Base-by-base conservation (phyloP, 768 basidiomycete genomes). In the Phlegmacium glaucopus region DNA sequence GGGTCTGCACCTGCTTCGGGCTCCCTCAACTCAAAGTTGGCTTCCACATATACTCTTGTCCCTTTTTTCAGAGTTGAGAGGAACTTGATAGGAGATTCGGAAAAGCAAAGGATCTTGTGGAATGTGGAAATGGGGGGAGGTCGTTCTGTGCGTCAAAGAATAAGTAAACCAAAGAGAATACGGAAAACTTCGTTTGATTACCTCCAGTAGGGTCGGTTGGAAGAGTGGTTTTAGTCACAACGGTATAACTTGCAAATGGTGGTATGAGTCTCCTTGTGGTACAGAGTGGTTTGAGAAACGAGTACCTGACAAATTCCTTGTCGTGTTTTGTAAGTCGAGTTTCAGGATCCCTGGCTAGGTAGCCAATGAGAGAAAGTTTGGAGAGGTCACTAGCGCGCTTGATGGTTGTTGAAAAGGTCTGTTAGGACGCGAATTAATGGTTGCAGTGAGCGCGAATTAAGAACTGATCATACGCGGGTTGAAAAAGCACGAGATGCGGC, bases 71-170 rank as follows among this genome's bases (percentile, higher is more conserved):
- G 61, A 36, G 67, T 80, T 49, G 69, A 72, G 29, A 94, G 77
- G 57, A 78, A 89, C 49, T 71, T 79, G 54, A 83, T 84, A n/a
- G 79, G 57, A 34, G 37, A 4, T 7, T 80, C 74, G n/a, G 69
- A 68, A 72, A 93, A 93, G 18, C 85, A 91, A 40, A 91, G 58
- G 40, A 94, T 56, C 38, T 81, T 72, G 59, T 94, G 91, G 80
- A 84, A 94, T 17, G 87, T 85, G 7, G 86, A 76, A 11, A 68
- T 72, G 4, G 73, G 55, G 22, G 73, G 71, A 10, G 65, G 60
- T 39, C 81, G 79, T 54, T 76, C 87, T 89, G 42, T 11, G 29
- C 1, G 27, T 12, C 15, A 44, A 8, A 41, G 16, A 18, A 6
- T 30, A n/a, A 12, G 6, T 28, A 4, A 48, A 28, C 22, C 9